These are phyloP conservation scores for Fennellomyces sp. DNA, from an alignment of 371 early-diverging fungal species.

Conservation along the genomic window DNA sequence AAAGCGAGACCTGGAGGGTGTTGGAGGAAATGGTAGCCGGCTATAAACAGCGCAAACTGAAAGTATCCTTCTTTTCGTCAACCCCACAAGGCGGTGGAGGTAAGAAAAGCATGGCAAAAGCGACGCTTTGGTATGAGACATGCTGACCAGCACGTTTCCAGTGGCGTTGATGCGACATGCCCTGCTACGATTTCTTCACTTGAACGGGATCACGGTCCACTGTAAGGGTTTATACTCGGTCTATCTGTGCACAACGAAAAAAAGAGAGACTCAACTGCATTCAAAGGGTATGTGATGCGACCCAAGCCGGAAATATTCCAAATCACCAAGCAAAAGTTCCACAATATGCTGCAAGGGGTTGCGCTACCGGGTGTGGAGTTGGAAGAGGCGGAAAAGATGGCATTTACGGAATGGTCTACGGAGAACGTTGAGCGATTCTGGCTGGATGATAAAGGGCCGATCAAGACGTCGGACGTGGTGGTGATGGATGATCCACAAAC, in stretches of 20 bases:
- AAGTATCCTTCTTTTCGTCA: slow-evolving; percentile 78
- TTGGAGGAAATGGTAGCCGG: slow-evolving; percentile 51
- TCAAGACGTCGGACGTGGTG: slow-evolving; percentile 73
- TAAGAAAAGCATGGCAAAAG: slow-evolving; percentile 19
- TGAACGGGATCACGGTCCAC: slow-evolving; percentile 70
- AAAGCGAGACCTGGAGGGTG: slow-evolving; percentile 62
- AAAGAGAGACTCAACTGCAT: neutral
- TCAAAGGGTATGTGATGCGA: slow-evolving; percentile 68
- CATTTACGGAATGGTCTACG: slow-evolving; percentile 74
- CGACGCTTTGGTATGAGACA: neutral
- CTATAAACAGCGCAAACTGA: slow-evolving; percentile 54
- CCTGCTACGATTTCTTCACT: slow-evolving; percentile 65
- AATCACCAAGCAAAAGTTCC: slow-evolving; percentile 86
- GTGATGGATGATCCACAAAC: slow-evolving; percentile 91
- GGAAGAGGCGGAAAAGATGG: slow-evolving; percentile 66
- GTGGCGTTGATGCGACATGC: slow-evolving; percentile 93
- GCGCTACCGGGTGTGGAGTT: slow-evolving; percentile 59
- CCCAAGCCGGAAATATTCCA: slow-evolving; percentile 82
- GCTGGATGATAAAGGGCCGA: slow-evolving; percentile 68
- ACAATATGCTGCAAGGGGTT: slow-evolving; percentile 89
- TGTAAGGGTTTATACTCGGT: slow-evolving; percentile 40
- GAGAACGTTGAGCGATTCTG: slow-evolving; percentile 80
- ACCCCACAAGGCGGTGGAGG: slow-evolving; percentile 90
- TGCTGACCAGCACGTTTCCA: slow-evolving; percentile 8
- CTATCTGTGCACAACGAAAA: neutral